Conservation (phyloP, 2,329 filamentous ascomycete genomes). For the Trichoderma polysporum region DNA sequence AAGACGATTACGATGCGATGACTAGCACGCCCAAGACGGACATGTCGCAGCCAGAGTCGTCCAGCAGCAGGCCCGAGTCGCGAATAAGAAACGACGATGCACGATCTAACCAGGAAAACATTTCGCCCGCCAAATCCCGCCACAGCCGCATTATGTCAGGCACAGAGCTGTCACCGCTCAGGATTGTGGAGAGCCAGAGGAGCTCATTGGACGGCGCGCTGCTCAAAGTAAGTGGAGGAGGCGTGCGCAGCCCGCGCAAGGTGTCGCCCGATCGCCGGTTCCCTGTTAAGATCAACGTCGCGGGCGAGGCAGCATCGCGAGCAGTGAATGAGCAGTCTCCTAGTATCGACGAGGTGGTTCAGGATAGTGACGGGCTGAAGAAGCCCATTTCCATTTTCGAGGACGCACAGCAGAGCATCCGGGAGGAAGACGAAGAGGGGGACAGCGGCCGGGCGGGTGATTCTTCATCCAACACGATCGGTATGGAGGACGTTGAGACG, state of each 20-base stretch:
- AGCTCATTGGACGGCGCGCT: conserved; percentile 26
- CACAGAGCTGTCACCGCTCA: conserved; percentile 57
- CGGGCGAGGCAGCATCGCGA: conserved; percentile 26
- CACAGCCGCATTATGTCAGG: conserved; percentile 58
- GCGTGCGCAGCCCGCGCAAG: conserved; percentile 47
- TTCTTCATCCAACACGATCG: conserved; percentile 28
- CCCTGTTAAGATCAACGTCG: conserved; percentile 55
- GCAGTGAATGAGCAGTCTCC: conserved; percentile 41
- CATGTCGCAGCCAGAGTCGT: neutral
- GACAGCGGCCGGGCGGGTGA: neutral
- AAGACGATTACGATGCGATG: conserved; percentile 37
- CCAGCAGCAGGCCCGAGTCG: neutral
- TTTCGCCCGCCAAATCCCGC: conserved; percentile 47
- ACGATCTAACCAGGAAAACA: conserved; percentile 45
- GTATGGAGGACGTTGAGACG: conserved; percentile 29
- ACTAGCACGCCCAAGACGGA: conserved; percentile 27
- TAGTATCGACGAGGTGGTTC: conserved; percentile 53
- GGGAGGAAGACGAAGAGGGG: conserved; percentile 30
- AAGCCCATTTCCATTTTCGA: conserved; percentile 64
- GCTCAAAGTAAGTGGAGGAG: conserved; percentile 31
- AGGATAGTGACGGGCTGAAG: conserved; percentile 55
- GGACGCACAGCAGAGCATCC: conserved; percentile 43
- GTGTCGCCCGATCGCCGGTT: conserved; percentile 58
- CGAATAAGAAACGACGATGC: conserved; percentile 34
- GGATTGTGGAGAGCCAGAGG: conserved; percentile 48